Evolutionary conservation across 1,284 basidiomycete species (phyloP).

Genomic region (Trichosporon coremiiforme): DNA sequence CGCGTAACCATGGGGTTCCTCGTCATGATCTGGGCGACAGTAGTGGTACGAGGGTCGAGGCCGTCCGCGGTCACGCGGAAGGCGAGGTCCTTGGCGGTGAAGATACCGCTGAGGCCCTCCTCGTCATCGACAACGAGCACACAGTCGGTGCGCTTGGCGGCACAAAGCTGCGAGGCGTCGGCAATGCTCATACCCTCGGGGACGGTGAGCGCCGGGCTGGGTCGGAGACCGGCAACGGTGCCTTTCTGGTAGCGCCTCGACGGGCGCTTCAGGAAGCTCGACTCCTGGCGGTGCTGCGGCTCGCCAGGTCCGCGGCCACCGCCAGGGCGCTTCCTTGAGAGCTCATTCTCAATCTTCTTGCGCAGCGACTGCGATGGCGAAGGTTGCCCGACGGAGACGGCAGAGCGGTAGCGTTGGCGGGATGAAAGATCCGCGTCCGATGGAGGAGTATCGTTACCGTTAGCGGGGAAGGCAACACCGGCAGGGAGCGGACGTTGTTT

Average conservation of each 20-base stretch:
- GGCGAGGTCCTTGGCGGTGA: constrained; percentile 98
- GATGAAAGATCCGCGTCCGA: neutral
- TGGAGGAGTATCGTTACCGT: neutral
- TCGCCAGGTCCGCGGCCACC: constrained; percentile 56
- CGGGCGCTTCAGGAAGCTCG: constrained; percentile 33
- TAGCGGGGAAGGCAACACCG: neutral
- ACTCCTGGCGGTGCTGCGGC: constrained; percentile 25
- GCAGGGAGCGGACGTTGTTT: neutral
- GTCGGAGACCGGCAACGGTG: constrained; percentile 94
- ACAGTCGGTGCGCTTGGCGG: constrained; percentile 94
- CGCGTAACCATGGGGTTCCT: constrained; percentile 98
- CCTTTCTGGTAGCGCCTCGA: constrained; percentile 77
- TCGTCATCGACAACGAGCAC: constrained; percentile 99
- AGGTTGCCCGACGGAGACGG: constrained; percentile 36
- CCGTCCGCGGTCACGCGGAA: constrained; percentile 97
- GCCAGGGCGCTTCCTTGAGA: constrained; percentile 87
- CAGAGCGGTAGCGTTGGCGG: constrained; percentile 45
- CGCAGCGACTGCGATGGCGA: constrained; percentile 77
- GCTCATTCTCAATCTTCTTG: constrained; percentile 96
- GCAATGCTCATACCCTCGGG: constrained; percentile 95
- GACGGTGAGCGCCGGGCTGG: constrained; percentile 93
- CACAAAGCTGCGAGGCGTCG: constrained; percentile 94
- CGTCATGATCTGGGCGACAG: constrained; percentile 96
- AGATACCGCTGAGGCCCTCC: constrained; percentile 96
- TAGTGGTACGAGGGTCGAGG: constrained; percentile 88